phyloP scores from a whole-genome alignment of 345 rosid genomes.

The Moricandia moricandioides region DNA sequence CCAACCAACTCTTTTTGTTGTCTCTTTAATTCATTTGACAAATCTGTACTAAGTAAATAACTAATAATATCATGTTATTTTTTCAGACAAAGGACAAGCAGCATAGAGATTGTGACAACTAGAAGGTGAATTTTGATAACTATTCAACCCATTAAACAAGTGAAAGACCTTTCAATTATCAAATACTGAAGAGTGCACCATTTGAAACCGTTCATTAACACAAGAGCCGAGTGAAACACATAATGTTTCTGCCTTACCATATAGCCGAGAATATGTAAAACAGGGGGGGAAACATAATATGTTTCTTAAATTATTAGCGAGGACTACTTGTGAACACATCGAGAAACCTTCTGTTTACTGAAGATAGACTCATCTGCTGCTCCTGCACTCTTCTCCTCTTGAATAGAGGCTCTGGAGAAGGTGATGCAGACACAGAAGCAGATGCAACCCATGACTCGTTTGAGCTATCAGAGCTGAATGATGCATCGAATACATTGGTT shows the following conservation, averaged over 20 bases:
- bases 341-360: constrained; percentile 47
- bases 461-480: constrained; percentile 68
- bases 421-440: constrained; percentile 30
- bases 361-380: constrained; percentile 68
- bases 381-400: constrained; percentile 69
- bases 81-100: background rate
- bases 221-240: constrained; percentile 17
- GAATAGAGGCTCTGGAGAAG: constrained; percentile 45
- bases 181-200: constrained; percentile 24
- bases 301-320: constrained; percentile 40
- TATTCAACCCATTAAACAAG: constrained; percentile 5
- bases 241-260: constrained; percentile 8
- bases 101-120: background rate
- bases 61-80: constrained; percentile 3
- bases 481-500: constrained; percentile 57
- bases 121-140: background rate
- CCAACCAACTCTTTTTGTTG: background rate
- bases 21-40: background rate
- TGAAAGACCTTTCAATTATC: background rate
- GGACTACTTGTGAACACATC: constrained; percentile 57
- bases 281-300: constrained; percentile 11
- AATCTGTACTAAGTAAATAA: constrained; percentile 26
- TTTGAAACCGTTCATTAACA: constrained; percentile 15
- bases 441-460: constrained; percentile 60
- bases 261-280: constrained; percentile 19